A percentile compares a stretch with the other conserved stretches of the same genome.
Evolutionary conservation across 2,329 filamentous ascomycete genomes (phyloP).

Genomic region (Knoxdaviesia proteae): DNA sequence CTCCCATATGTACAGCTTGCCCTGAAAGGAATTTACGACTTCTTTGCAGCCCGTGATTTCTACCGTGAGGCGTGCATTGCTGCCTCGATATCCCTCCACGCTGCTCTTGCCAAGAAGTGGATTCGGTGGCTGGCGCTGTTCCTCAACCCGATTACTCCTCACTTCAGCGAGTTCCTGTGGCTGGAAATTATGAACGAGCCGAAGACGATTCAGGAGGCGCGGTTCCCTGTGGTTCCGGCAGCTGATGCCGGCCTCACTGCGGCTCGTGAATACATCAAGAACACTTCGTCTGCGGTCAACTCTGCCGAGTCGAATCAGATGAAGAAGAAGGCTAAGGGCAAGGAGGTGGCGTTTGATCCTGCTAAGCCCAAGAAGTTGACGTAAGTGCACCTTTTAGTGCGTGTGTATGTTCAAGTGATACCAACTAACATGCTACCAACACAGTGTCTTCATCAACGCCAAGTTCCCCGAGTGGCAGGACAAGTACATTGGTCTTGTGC

Average conservation of each 20-base stretch:
- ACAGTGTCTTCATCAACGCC: slow-evolving; percentile 49
- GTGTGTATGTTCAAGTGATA: too few species aligned
- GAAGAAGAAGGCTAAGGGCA: slow-evolving; percentile 88
- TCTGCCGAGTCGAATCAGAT: slow-evolving; percentile 64
- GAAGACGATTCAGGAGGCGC: slow-evolving; percentile 57
- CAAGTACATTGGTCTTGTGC: slow-evolving; percentile 66
- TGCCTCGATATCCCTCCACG: slow-evolving; percentile 70
- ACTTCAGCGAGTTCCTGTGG: slow-evolving; percentile 92
- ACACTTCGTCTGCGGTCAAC: slow-evolving; percentile 59
- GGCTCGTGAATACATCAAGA: slow-evolving; percentile 62
- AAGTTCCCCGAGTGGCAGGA: slow-evolving; percentile 81
- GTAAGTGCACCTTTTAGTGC: background rate
- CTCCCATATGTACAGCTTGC: slow-evolving; percentile 1
- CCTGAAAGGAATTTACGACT: slow-evolving; percentile 69
- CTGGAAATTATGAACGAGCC: slow-evolving; percentile 67
- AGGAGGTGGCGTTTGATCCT: slow-evolving; percentile 65
- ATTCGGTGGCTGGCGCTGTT: slow-evolving; percentile 73
- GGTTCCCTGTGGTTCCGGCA: slow-evolving; percentile 49
- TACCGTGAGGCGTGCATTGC: slow-evolving; percentile 69
- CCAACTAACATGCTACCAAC: too few species aligned
- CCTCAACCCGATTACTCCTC: slow-evolving; percentile 67
- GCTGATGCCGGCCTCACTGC: slow-evolving; percentile 50
- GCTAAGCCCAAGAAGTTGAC: slow-evolving; percentile 82
- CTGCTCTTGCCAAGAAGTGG: slow-evolving; percentile 57
- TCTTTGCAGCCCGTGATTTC: slow-evolving; percentile 70